Percentiles rank a stretch among this genome's conserved stretches.
Evolutionary conservation across 208 protist species (phyloP).

Genomic region (Leptomonas pyrrhocoris): DNA sequence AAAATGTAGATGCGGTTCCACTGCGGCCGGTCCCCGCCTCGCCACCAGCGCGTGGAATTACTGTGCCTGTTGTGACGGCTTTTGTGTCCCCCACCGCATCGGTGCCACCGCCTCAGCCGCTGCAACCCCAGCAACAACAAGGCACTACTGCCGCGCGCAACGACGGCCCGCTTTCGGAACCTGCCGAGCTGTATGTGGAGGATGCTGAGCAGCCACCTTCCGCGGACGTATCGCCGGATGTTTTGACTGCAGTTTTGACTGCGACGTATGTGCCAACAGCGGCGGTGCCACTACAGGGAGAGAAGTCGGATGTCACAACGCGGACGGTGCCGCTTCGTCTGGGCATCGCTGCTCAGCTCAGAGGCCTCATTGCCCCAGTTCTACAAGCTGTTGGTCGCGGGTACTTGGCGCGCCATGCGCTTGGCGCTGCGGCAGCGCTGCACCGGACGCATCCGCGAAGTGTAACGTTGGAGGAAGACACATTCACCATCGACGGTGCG

Average conservation of each 20-base stretch:
- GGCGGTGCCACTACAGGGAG: neutral
- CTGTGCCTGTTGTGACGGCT: neutral
- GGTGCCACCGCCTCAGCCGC: neutral
- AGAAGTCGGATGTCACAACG: neutral
- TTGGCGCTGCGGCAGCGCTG: neutral
- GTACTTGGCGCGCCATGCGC: conserved; percentile 28
- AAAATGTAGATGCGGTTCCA: neutral
- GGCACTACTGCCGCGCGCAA: neutral
- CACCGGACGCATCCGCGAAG: neutral
- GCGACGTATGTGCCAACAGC: neutral
- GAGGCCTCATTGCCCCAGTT: conserved; percentile 13
- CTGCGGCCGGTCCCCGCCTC: neutral
- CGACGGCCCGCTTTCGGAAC: neutral
- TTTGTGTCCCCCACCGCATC: neutral
- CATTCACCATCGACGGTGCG: neutral
- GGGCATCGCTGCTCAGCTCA: conserved; percentile 16
- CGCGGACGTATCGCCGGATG: neutral
- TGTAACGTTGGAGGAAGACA: neutral
- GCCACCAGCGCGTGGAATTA: neutral
- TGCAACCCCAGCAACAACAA: neutral
- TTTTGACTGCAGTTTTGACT: neutral
- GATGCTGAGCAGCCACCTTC: neutral
- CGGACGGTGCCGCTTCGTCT: neutral
- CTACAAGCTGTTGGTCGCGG: conserved; percentile 44
- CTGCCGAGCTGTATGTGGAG: neutral